A percentile compares a stretch with the other conserved stretches of the same genome.
Evolutionary conservation across 306 rosid species (phyloP).

Genomic region (Pterocarpus santalinus): DNA sequence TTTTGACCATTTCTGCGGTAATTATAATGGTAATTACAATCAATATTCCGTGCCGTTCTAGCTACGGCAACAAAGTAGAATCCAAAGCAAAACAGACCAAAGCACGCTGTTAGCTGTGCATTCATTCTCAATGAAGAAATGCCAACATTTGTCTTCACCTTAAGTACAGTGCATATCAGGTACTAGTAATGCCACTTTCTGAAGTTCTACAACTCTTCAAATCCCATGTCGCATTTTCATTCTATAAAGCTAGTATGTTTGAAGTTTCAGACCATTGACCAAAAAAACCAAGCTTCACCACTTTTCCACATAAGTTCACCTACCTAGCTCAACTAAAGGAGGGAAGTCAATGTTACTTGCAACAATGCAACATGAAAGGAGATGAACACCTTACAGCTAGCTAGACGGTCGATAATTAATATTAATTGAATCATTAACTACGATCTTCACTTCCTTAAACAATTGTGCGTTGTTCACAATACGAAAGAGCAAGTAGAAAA

Average conservation of each 20-base stretch:
- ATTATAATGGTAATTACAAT: neutral
- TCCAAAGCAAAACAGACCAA: constrained; percentile 12
- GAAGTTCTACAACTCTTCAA: neutral
- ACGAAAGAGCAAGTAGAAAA: neutral
- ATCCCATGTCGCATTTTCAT: neutral
- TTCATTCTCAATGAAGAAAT: neutral
- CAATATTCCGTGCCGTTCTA: neutral
- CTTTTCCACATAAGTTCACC: too few species aligned
- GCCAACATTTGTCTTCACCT: neutral
- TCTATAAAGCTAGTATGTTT: neutral
- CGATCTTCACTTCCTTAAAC: too few species aligned
- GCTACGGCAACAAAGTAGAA: neutral
- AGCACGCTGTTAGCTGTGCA: neutral
- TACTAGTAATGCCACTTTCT: too few species aligned
- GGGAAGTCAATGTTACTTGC: too few species aligned
- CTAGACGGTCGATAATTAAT: too few species aligned
- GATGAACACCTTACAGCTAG: too few species aligned
- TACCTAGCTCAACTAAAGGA: too few species aligned
- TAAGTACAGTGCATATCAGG: too few species aligned
- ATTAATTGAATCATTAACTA: too few species aligned
- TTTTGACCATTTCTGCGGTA: neutral
- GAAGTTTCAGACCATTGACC: too few species aligned
- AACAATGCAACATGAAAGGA: too few species aligned
- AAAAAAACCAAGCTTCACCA: too few species aligned
- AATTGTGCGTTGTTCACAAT: neutral